Conservation (phyloP, 1,284 basidiomycete genomes). For the Ganoderma multipileum region DNA sequence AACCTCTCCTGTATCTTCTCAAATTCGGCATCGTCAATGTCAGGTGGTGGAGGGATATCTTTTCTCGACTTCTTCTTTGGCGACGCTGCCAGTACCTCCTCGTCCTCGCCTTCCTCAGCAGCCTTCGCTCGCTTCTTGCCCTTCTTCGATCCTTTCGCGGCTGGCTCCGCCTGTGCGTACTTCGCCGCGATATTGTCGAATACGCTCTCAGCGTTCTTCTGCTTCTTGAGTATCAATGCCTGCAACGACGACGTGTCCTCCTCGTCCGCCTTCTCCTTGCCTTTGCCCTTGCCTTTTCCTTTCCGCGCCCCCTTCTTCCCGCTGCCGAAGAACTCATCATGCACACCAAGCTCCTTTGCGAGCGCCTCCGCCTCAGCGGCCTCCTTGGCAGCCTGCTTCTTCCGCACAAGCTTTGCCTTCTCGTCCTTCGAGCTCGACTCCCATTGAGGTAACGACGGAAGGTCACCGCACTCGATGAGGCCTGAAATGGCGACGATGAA, state of each 20-base stretch:
- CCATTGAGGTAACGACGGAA: constrained; percentile 73
- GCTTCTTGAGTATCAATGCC: constrained; percentile 83
- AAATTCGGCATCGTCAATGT: constrained; percentile 76
- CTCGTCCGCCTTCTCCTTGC: constrained; percentile 49
- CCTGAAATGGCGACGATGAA: constrained; percentile 76
- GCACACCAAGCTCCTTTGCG: constrained; percentile 90
- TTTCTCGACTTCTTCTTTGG: constrained; percentile 58
- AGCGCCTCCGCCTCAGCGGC: constrained; percentile 85
- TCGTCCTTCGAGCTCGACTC: constrained; percentile 74
- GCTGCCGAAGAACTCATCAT: constrained; percentile 93
- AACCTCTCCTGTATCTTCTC: constrained; percentile 66
- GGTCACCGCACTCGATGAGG: constrained; percentile 68
- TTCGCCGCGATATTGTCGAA: constrained; percentile 85
- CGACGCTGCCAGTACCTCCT: constrained; percentile 47
- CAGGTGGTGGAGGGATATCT: constrained; percentile 50
- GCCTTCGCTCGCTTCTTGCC: constrained; percentile 58
- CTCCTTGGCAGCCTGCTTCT: constrained; percentile 80
- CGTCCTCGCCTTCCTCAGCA: constrained; percentile 41
- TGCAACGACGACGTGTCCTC: constrained; percentile 77
- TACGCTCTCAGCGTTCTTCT: constrained; percentile 75
- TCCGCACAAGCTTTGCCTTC: constrained; percentile 75
- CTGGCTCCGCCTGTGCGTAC: constrained; percentile 62
- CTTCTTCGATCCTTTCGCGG: constrained; percentile 51
- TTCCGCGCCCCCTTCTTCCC: constrained; percentile 75
- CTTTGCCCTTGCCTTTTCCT: constrained; percentile 62